These are phyloP conservation scores for Pythium aristosporum DNA, from an alignment of 352 stramenopile species.

Conservation along the genomic window DNA sequence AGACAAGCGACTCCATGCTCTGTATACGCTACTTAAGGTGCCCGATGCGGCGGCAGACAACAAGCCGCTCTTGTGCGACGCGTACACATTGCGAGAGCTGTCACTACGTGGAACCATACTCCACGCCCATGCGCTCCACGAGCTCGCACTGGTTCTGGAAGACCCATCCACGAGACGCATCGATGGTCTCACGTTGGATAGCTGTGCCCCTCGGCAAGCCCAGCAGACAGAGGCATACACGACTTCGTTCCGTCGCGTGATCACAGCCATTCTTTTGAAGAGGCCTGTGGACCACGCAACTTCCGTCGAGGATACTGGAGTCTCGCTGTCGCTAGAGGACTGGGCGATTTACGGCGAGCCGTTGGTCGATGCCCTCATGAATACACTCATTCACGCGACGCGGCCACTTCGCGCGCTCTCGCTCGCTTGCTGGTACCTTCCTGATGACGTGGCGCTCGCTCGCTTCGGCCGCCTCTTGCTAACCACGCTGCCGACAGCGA, in stretches of 20 bases:
- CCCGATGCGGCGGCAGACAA: not conserved
- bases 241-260: not conserved
- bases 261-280: not conserved
- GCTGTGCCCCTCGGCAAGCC: not conserved
- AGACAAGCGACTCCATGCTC: not conserved
- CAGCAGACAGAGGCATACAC: not conserved
- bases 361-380: not conserved
- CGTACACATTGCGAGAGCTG: not conserved
- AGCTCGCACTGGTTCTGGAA: not conserved
- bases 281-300: not conserved
- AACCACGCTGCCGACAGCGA: not conserved
- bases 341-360: not conserved
- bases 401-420: not conserved
- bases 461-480: not conserved
- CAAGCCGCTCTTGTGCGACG: not conserved
- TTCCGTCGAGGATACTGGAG: not conserved
- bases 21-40: not conserved
- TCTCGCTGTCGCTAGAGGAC: conserved; percentile 1
- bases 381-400: not conserved
- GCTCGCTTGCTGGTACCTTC: not conserved
- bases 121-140: not conserved
- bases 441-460: no score
- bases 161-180: not conserved
- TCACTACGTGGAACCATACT: not conserved
- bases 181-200: conserved; percentile 4